These are phyloP conservation scores for Onygena corvina DNA, from an alignment of 2,329 filamentous ascomycete species.

Conservation along the genomic window DNA sequence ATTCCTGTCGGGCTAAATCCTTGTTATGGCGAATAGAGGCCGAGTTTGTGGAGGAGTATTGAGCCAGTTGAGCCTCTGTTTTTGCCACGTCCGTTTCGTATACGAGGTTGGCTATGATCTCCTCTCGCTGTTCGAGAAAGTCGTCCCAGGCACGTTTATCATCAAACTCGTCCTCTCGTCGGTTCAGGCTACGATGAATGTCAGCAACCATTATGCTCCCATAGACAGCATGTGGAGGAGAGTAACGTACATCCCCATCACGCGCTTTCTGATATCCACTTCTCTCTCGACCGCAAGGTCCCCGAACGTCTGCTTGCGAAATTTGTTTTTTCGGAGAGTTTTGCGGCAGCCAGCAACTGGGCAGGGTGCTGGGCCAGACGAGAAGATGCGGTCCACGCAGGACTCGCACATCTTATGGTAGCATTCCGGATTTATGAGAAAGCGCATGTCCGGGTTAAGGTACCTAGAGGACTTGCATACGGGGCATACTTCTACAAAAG, in stretches of 20 bases:
- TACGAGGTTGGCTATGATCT: slow-evolving; percentile 79
- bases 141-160: slow-evolving; percentile 74
- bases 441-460: slow-evolving; percentile 84
- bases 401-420: slow-evolving; percentile 98
- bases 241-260: slow-evolving; percentile 48
- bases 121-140: slow-evolving; percentile 86
- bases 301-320: slow-evolving; percentile 78
- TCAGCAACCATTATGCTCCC: background rate
- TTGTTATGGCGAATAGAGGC: slow-evolving; percentile 44
- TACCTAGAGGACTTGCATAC: slow-evolving; percentile 96
- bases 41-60: slow-evolving; percentile 63
- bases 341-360: slow-evolving; percentile 79
- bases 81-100: slow-evolving; percentile 56
- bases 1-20: slow-evolving; percentile 38
- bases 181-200: slow-evolving; percentile 55
- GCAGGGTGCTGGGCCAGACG: slow-evolving; percentile 79
- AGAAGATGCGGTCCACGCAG: slow-evolving; percentile 90
- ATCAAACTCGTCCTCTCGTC: slow-evolving; percentile 82
- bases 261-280: slow-evolving; percentile 75
- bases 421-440: slow-evolving; percentile 95
- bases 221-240: background rate
- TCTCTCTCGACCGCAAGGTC: slow-evolving; percentile 83
- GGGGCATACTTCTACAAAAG: slow-evolving; percentile 63
- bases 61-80: slow-evolving; percentile 47
- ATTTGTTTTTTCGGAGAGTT: slow-evolving; percentile 72